Evolutionary conservation across 2,329 filamentous ascomycete species (phyloP).

Genomic region (Paecilomyces fulvus): DNA sequence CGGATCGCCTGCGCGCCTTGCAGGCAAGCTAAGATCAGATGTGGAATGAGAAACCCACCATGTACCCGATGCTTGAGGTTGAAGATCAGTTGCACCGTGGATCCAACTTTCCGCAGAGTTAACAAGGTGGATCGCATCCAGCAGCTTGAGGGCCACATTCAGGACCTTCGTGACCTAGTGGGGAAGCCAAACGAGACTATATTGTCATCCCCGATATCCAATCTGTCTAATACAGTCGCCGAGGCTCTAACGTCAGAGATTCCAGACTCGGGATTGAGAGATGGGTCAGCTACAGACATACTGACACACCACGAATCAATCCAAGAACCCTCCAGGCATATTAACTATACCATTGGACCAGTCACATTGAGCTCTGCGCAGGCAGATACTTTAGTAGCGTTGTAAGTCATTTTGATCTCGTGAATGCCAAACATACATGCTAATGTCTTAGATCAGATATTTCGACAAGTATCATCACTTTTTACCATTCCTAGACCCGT

Average conservation of each 20-base stretch:
- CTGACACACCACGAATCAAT: not conserved
- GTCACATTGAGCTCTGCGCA: not conserved
- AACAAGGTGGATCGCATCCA: not conserved
- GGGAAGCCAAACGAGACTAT: not conserved
- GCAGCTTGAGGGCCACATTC: conserved; percentile 1
- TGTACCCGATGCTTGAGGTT: conserved; percentile 2
- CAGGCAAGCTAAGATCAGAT: conserved; percentile 1
- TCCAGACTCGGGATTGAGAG: not conserved
- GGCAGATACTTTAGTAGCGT: not conserved
- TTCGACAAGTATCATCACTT: conserved; percentile 1
- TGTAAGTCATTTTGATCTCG: not conserved
- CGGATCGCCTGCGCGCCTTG: conserved; percentile 1
- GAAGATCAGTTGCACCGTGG: not conserved
- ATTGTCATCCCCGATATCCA: not conserved
- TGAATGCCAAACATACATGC: not conserved
- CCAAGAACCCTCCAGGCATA: not conserved
- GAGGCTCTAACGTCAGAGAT: not conserved
- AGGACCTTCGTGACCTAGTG: not conserved
- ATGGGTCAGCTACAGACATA: not conserved
- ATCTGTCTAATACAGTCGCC: not conserved
- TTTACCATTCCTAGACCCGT: not conserved
- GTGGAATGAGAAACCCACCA: not conserved
- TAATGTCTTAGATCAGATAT: not conserved
- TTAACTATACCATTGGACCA: not conserved
- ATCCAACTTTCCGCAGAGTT: not conserved